Conservation (phyloP, 495 filamentous ascomycete species). For the Penicillium riverlandense region DNA sequence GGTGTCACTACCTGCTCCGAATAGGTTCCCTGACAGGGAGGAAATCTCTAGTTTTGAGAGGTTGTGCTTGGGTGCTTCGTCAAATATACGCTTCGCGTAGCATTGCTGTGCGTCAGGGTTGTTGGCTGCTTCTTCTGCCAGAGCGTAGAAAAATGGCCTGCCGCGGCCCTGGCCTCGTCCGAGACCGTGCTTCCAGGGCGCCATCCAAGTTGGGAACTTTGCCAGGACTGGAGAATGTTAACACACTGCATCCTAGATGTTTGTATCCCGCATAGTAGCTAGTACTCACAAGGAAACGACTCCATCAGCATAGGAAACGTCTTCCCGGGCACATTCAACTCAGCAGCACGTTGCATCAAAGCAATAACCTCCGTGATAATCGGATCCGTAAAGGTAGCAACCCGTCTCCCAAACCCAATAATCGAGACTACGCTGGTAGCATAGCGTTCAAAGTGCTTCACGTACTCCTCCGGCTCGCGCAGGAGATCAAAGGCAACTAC, state of each 20-base stretch:
- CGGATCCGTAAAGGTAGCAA: conserved; percentile 27
- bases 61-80: conserved; percentile 29
- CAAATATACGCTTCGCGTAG: conserved; percentile 31
- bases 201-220: conserved; percentile 24
- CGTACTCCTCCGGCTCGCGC: conserved; percentile 27
- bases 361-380: conserved; percentile 41
- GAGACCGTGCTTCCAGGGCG: conserved; percentile 32
- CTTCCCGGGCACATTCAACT: conserved; percentile 45
- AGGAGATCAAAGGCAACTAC: conserved; percentile 31
- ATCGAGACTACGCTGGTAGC: conserved; percentile 39
- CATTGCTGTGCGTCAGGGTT: conserved; percentile 13
- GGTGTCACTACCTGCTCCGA: conserved; percentile 33
- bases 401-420: conserved; percentile 32
- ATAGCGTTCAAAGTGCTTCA: conserved; percentile 34
- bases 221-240: conserved; percentile 25
- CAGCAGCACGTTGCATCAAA: conserved; percentile 27
- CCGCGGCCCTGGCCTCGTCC: conserved; percentile 22
- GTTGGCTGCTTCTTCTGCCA: conserved; percentile 32
- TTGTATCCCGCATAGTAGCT: too few species aligned
- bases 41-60: conserved; percentile 29
- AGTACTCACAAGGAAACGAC: conserved; percentile 41
- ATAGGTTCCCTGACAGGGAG: conserved; percentile 16
- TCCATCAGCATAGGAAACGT: conserved; percentile 55
- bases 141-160: conserved; percentile 31
- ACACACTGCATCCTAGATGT: too few species aligned